Percentiles rank a stretch among this genome's conserved stretches.
These are phyloP conservation scores for Lactifluus volemus DNA, from an alignment of 768 basidiomycete genomes.

Conservation along the genomic window DNA sequence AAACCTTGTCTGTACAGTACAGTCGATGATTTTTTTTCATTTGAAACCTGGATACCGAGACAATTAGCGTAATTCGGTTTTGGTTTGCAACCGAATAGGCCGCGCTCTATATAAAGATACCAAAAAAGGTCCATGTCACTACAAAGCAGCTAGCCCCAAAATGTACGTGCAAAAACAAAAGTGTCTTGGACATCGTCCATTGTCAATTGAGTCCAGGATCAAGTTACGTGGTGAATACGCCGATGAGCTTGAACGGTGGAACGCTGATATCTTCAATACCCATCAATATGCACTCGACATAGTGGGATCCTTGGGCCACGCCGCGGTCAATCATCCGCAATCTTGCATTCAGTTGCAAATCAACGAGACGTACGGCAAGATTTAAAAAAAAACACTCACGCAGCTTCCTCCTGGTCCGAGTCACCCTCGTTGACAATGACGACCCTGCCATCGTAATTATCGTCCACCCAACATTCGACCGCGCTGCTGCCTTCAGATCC, in stretches of 20 bases:
- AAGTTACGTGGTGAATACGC: constrained; percentile 70
- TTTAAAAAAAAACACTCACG: constrained; percentile 40
- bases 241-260: constrained; percentile 82
- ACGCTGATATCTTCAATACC: constrained; percentile 83
- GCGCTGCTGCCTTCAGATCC: constrained; percentile 50
- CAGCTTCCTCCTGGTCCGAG: constrained; percentile 48
- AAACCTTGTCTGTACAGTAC: not conserved
- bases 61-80: not conserved
- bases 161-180: not conserved
- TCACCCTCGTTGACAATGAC: constrained; percentile 72
- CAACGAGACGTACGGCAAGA: not conserved
- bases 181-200: not conserved
- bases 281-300: constrained; percentile 79
- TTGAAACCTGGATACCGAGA: not conserved
- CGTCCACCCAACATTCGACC: constrained; percentile 96
- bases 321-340: constrained; percentile 78
- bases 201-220: not conserved
- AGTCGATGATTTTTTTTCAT: not conserved
- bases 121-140: not conserved
- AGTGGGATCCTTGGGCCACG: constrained; percentile 86
- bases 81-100: not conserved
- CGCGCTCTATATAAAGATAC: not conserved
- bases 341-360: constrained; percentile 31
- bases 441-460: constrained; percentile 75
- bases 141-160: not conserved